Evolutionary conservation across 495 filamentous ascomycete genomes (phyloP), one percentile per base, ranked within the genome.

Genomic region (Hyaloscypha hepaticicola): DNA sequence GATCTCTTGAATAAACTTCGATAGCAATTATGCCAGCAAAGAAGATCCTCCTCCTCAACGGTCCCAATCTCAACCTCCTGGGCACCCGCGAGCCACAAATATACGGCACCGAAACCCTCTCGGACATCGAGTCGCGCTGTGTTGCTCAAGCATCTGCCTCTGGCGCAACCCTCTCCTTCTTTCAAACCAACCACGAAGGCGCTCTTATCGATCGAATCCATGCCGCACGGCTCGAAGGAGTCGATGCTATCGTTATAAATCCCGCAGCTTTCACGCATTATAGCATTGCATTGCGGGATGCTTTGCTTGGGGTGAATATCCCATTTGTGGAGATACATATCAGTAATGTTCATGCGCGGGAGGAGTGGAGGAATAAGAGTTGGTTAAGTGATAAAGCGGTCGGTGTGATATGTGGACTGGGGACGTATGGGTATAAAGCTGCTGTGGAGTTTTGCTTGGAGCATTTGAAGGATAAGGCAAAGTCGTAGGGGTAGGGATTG

Each of bases 21-120:
- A 34, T 12, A 34, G 31, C 31, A 45, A 16, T 16, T 16, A 61
- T 64, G 27, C 77, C 76, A 73, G 67, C 77, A 0, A 81, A 81
- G 72, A 82, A 78, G 55, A 84, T 91, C 75, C 87, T 91, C 77
- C 83, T 90, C 61, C 83, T 91, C 78, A 90, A 90, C 75, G 88
- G 88, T 33, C 87, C 87, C n/a, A 91, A 92, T 76, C 86, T 92
- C 72, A 92, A 90, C 78, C 87, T 92, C 68, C 83, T 91, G 58
- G 88, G 87, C 33, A 88, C 85, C 55, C 82, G 89, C 24, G 88
- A 92, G 72, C 89, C 88, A 14, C 77, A 85, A 65, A 82, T 91
- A 71, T 89, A 90, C 77, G 88, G 88, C 70, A 75, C 73, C 65
- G 85, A 83, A 3, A 90, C 87, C 1, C 84, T 91, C 45, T 11